Evolutionary conservation across 768 basidiomycete genomes (phyloP).

Genomic region (Podaxis pistillaris): DNA sequence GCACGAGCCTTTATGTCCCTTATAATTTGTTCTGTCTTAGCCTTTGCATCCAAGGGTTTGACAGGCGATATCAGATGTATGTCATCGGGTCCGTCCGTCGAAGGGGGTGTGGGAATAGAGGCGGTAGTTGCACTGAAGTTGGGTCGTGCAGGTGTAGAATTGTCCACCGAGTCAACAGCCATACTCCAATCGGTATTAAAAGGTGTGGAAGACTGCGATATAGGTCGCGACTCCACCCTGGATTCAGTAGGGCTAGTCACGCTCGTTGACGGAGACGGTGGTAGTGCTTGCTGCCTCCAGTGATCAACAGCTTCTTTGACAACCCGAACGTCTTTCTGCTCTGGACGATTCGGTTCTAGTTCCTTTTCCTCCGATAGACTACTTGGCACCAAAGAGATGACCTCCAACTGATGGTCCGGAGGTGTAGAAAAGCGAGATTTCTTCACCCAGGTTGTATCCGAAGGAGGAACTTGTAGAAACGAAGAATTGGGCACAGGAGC

Average conservation of each 20-base stretch:
- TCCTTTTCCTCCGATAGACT: constrained; percentile 71
- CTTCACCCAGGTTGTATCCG: constrained; percentile 25
- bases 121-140: background rate
- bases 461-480: constrained; percentile 15
- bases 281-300: constrained; percentile 38
- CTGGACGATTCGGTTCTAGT: constrained; percentile 32
- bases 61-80: constrained; percentile 15
- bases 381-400: constrained; percentile 48
- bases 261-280: constrained; percentile 16
- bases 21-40: constrained; percentile 58
- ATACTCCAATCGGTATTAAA: constrained; percentile 9
- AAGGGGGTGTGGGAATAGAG: constrained; percentile 23
- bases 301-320: constrained; percentile 38
- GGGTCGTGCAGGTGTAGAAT: background rate
- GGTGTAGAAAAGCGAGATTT: constrained; percentile 38
- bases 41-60: constrained; percentile 28
- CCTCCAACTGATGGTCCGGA: constrained; percentile 23
- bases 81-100: constrained; percentile 19
- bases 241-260: background rate
- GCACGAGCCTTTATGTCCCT: constrained; percentile 66
- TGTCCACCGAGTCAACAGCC: constrained; percentile 7
- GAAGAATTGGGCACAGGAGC: background rate
- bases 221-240: background rate
- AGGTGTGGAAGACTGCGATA: background rate
- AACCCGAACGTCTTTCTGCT: constrained; percentile 12